These are phyloP conservation scores for Coprinopsis marcescibilis DNA, from an alignment of 768 basidiomycete species.

Conservation along the genomic window DNA sequence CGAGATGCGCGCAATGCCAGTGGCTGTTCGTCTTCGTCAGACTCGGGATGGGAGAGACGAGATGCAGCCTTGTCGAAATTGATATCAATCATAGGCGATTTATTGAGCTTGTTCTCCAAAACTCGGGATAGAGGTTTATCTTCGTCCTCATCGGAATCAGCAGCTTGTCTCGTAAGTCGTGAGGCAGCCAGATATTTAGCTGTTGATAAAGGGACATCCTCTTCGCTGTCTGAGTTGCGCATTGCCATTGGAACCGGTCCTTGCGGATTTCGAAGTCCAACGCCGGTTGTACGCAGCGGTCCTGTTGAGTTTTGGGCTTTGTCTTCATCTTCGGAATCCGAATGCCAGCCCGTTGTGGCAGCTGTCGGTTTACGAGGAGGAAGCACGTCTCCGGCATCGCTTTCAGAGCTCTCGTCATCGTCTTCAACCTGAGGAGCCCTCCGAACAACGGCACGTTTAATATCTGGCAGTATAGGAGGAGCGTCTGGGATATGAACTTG, in stretches of 20 bases:
- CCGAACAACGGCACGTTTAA: constrained; percentile 32
- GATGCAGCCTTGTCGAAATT: constrained; percentile 30
- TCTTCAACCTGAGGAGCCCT: constrained; percentile 36
- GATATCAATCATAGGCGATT: constrained; percentile 32
- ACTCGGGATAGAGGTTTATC: constrained; percentile 66
- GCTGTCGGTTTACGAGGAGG: constrained; percentile 9
- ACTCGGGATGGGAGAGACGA: constrained; percentile 14
- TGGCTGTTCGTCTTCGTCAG: constrained; percentile 64
- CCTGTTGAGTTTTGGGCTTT: constrained; percentile 21
- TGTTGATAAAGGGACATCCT: constrained; percentile 72
- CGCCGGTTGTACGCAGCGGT: constrained; percentile 53
- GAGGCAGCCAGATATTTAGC: constrained; percentile 33
- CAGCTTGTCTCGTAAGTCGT: constrained; percentile 13
- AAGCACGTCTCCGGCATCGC: constrained; percentile 24
- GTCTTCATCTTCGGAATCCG: constrained; percentile 58
- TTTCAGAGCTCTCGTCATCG: constrained; percentile 48
- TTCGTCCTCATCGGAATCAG: constrained; percentile 51
- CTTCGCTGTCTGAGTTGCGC: constrained; percentile 58
- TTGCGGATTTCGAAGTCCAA: constrained; percentile 50
- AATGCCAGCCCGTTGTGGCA: constrained; percentile 35
- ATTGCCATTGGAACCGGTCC: constrained; percentile 18
- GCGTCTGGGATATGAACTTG: constrained; percentile 26
- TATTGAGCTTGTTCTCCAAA: constrained; percentile 37
- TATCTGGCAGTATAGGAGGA: constrained; percentile 42
- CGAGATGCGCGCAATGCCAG: constrained; percentile 65